A percentile compares a stretch with the other conserved stretches of the same genome.
phyloP scores from a whole-genome alignment of 805 yeast genomes.

The Citeromyces nyonsensis region DNA sequence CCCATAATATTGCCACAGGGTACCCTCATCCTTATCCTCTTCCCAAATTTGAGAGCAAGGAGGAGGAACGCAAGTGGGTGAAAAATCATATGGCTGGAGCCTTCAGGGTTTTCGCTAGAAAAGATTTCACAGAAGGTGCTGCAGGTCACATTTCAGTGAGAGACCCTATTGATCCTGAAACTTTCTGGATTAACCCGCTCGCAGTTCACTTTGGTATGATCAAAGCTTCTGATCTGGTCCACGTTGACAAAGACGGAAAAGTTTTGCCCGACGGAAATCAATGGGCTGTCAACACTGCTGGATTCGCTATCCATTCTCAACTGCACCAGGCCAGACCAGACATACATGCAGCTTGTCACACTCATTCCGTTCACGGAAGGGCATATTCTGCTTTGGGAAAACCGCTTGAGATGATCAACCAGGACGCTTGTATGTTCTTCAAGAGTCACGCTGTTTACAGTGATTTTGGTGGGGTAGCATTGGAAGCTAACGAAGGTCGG shows the following conservation, averaged over 20 bases:
- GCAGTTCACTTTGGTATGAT: slow-evolving; percentile 59
- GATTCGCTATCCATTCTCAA: slow-evolving; percentile 56
- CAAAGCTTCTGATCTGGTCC: slow-evolving; percentile 48
- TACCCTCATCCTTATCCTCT: slow-evolving; percentile 30
- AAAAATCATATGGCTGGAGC: slow-evolving; percentile 75
- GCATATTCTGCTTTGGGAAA: slow-evolving; percentile 51
- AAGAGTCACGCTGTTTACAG: slow-evolving; percentile 48
- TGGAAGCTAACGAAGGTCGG: slow-evolving; percentile 47
- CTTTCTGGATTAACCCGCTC: slow-evolving; percentile 84
- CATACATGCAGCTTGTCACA: slow-evolving; percentile 57
- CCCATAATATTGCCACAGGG: slow-evolving; percentile 46
- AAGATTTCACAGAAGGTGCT: slow-evolving; percentile 59
- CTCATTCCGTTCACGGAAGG: slow-evolving; percentile 51
- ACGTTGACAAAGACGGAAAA: slow-evolving; percentile 46
- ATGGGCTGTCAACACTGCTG: slow-evolving; percentile 44
- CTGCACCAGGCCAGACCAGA: slow-evolving; percentile 57
- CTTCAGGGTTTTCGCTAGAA: slow-evolving; percentile 69
- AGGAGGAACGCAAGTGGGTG: slow-evolving; percentile 35
- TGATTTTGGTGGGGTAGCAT: slow-evolving; percentile 69
- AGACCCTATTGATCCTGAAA: slow-evolving; percentile 67
- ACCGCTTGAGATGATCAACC: slow-evolving; percentile 66
- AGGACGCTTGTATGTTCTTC: slow-evolving; percentile 59
- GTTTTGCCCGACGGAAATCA: slow-evolving; percentile 37
- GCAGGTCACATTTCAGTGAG: slow-evolving; percentile 82
- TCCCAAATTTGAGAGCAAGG: slow-evolving; percentile 33